These are phyloP conservation scores for Pseudevernia furfuracea DNA, from an alignment of 495 filamentous ascomycete genomes.

Conservation along the genomic window DNA sequence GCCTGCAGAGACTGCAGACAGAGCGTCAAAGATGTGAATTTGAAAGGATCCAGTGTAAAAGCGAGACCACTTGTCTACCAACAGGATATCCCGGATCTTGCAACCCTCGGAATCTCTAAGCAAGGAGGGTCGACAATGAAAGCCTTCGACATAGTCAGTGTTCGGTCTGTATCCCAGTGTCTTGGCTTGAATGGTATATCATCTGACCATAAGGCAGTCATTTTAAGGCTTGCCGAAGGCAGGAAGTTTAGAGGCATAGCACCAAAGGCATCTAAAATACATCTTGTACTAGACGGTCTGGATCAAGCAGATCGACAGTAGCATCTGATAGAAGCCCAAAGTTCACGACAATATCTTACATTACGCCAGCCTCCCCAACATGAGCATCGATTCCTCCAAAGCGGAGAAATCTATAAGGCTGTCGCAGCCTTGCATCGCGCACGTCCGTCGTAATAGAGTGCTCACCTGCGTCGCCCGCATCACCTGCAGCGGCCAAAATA, in stretches of 20 bases:
- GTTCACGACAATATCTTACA: background rate
- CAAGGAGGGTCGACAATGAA: background rate
- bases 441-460: background rate
- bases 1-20: background rate
- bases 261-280: background rate
- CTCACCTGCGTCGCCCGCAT: background rate
- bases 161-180: background rate
- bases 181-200: background rate
- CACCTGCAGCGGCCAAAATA: slow-evolving; percentile 1
- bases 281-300: background rate
- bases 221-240: background rate
- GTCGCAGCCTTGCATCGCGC: background rate
- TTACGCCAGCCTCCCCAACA: no score
- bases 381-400: no score
- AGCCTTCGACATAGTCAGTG: background rate
- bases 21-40: background rate
- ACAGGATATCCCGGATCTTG: background rate
- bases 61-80: background rate
- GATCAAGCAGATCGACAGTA: background rate
- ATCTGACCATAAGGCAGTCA: background rate
- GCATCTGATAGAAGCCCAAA: background rate
- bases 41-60: background rate
- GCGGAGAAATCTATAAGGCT: no score
- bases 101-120: background rate
- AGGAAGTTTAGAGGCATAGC: background rate